These are phyloP conservation scores for Polygonum maritimum DNA, from an alignment of 148 eudicot genomes.

Conservation along the genomic window DNA sequence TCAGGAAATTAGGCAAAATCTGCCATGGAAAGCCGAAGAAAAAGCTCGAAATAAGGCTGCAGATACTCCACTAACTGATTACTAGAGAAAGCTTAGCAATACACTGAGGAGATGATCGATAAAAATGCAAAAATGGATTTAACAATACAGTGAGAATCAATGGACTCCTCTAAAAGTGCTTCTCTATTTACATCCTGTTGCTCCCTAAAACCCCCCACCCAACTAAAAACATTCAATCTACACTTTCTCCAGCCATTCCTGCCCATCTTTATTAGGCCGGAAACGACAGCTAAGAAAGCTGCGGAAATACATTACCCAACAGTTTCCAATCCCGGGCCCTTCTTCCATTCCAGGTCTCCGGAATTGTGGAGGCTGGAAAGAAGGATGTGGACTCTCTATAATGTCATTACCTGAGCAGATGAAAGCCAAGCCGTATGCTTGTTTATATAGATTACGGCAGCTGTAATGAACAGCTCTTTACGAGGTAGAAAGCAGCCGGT, in stretches of 20 bases:
- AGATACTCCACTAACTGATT: no score
- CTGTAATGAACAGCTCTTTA: background rate
- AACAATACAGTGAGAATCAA: slow-evolving; percentile 6
- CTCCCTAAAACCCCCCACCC: background rate
- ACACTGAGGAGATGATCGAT: background rate
- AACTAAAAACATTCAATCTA: background rate
- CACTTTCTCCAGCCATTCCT: background rate
- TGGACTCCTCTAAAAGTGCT: background rate
- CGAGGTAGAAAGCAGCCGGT: background rate
- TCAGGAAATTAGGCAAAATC: no score
- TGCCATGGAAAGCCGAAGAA: no score
- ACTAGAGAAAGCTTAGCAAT: background rate
- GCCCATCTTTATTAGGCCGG: background rate
- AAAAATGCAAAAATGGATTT: slow-evolving; percentile 6
- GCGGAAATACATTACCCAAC: background rate
- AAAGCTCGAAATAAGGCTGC: no score
- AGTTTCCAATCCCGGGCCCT: background rate
- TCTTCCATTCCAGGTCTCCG: background rate
- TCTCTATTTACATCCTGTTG: slow-evolving; percentile 8
- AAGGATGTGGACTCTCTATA: background rate
- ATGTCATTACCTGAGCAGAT: background rate
- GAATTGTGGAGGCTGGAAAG: background rate
- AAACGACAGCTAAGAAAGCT: background rate
- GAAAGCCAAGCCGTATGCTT: background rate
- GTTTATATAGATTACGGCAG: background rate